Evolutionary conservation across 192 early-diverging fungal genomes (phyloP).

Genomic region (Paraglomus brasilianum): DNA sequence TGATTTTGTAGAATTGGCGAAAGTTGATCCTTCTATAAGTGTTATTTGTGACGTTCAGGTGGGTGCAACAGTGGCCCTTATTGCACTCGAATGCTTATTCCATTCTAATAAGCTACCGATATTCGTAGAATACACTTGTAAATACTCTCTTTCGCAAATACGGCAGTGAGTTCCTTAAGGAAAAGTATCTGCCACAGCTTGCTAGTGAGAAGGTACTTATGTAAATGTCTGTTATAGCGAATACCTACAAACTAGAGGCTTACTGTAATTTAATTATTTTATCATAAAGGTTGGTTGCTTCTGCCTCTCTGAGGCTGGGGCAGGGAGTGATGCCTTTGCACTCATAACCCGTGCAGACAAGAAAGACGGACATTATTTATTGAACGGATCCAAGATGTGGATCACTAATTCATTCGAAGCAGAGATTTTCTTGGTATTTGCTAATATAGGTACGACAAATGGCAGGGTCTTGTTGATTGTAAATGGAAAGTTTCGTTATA

Average conservation of each 20-base stretch:
- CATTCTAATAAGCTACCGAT: not conserved
- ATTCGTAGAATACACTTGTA: slow-evolving; percentile 87
- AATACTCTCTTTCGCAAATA: slow-evolving; percentile 90
- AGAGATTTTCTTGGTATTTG: slow-evolving; percentile 96
- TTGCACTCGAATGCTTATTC: not conserved
- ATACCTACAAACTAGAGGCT: not conserved
- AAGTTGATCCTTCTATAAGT: slow-evolving; percentile 89
- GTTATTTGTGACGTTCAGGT: slow-evolving; percentile 90
- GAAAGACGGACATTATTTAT: slow-evolving; percentile 84
- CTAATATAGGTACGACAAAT: slow-evolving; percentile 69
- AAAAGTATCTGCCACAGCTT: slow-evolving; percentile 83
- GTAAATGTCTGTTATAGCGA: slow-evolving; percentile 34
- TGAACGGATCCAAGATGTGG: slow-evolving; percentile 93
- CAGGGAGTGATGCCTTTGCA: slow-evolving; percentile 94
- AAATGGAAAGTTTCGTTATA: not conserved
- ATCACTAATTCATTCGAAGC: slow-evolving; percentile 96
- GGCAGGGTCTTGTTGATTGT: not conserved
- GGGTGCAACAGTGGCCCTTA: not conserved
- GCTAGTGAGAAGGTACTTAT: slow-evolving; percentile 58
- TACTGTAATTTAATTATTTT: not conserved
- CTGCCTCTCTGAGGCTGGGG: slow-evolving; percentile 89
- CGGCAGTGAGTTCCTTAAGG: slow-evolving; percentile 69
- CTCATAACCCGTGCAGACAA: slow-evolving; percentile 82
- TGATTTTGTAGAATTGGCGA: slow-evolving; percentile 73
- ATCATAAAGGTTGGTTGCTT: slow-evolving; percentile 79